These are phyloP conservation scores for Lepidium africanum DNA, from an alignment of 345 rosid genomes.

Conservation along the genomic window DNA sequence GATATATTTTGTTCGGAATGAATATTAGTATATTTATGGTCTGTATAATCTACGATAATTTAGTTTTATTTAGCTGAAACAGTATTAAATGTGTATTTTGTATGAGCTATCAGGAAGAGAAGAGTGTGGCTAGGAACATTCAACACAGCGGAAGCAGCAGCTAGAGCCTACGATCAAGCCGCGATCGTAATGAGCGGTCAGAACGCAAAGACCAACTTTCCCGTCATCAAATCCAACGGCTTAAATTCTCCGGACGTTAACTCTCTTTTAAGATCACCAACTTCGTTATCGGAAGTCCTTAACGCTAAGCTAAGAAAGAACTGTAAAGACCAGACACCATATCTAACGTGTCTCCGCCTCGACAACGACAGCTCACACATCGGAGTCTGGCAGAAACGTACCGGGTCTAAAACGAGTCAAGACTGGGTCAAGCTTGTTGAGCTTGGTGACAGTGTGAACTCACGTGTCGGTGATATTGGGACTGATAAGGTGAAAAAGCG, in stretches of 20 bases:
- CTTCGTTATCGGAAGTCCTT: constrained; percentile 43
- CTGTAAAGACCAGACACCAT: constrained; percentile 50
- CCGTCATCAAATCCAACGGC: constrained; percentile 21
- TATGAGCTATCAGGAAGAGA: constrained; percentile 39
- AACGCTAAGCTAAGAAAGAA: constrained; percentile 50
- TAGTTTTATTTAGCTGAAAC: background rate
- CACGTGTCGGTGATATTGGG: background rate
- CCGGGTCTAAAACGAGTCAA: constrained; percentile 43
- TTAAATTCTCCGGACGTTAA: background rate
- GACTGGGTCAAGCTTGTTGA: constrained; percentile 72
- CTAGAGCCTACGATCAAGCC: constrained; percentile 66
- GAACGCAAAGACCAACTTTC: constrained; percentile 70
- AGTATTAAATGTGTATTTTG: background rate
- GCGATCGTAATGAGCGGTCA: constrained; percentile 62
- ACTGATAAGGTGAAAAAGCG: constrained; percentile 1
- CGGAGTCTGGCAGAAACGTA: constrained; percentile 72
- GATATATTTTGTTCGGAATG: too few relatives aligned
- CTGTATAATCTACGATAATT: background rate
- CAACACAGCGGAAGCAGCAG: constrained; percentile 73
- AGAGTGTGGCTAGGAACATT: constrained; percentile 86
- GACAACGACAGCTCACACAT: constrained; percentile 62
- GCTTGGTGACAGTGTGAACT: constrained; percentile 33
- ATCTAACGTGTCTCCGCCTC: constrained; percentile 61
- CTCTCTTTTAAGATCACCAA: constrained; percentile 25
- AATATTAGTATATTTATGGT: too few relatives aligned